These are phyloP conservation scores for Suillus plorans DNA, from an alignment of 768 basidiomycete species.

Conservation along the genomic window DNA sequence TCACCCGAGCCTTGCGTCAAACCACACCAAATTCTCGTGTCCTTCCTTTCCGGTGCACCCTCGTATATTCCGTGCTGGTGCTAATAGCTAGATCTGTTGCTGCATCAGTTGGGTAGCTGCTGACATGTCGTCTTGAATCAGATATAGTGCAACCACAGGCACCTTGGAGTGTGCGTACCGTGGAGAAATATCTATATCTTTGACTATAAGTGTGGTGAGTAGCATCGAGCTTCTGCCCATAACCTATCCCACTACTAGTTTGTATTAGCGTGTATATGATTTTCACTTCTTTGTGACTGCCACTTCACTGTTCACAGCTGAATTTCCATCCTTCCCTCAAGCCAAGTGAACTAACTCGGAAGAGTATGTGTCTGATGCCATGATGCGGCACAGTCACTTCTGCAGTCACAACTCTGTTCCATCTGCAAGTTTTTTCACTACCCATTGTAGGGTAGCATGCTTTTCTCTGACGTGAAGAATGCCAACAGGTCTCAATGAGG, in stretches of 20 bases:
- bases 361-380: no score
- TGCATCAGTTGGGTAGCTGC: neutral
- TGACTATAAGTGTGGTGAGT: neutral
- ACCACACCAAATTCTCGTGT: neutral
- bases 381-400: no score
- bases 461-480: neutral
- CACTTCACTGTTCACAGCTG: no score
- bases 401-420: no score
- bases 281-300: no score
- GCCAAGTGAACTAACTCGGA: no score
- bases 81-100: neutral
- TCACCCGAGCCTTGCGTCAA: neutral
- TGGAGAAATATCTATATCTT: no score
- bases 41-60: neutral
- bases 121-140: neutral
- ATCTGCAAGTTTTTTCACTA: no score
- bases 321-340: no score
- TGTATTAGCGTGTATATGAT: no score
- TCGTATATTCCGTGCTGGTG: neutral
- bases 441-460: no score
- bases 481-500: neutral
- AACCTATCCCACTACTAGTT: no score
- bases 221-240: neutral
- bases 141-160: neutral
- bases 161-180: neutral